Percentiles rank a stretch among this genome's conserved stretches.
Evolutionary conservation across 78 protist species (phyloP).

Genomic region (Isochrysis galbana): DNA sequence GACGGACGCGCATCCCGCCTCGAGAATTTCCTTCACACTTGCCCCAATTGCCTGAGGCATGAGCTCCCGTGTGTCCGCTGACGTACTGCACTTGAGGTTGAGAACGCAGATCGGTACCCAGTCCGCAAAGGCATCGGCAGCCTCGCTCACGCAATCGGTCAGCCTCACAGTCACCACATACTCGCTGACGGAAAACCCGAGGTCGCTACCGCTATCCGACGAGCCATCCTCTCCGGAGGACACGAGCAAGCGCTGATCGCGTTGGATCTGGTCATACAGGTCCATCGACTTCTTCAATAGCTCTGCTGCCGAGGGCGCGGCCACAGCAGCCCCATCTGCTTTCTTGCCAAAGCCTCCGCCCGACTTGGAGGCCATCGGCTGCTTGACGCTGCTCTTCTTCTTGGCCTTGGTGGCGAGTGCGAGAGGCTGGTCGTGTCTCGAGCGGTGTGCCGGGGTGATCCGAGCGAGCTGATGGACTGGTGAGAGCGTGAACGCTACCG

Average conservation of each 20-base stretch:
- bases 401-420: neutral
- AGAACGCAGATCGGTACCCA: neutral
- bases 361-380: neutral
- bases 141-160: neutral
- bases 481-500: too few species aligned
- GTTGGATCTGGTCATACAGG: neutral
- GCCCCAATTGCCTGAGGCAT: neutral
- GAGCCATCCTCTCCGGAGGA: too few species aligned
- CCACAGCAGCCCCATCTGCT: neutral
- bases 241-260: neutral
- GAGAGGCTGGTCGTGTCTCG: too few species aligned
- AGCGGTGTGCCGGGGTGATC: too few species aligned
- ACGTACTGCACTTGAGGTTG: neutral
- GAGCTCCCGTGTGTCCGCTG: neutral
- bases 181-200: neutral
- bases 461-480: too few species aligned
- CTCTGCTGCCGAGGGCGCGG: neutral
- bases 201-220: neutral
- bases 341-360: neutral
- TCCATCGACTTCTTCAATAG: neutral
- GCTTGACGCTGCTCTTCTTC: neutral
- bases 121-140: neutral
- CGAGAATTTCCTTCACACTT: neutral
- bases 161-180: neutral
- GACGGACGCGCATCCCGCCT: neutral